phyloP scores from a whole-genome alignment of 768 basidiomycete species.

The Stropharia rugosoannulata region DNA sequence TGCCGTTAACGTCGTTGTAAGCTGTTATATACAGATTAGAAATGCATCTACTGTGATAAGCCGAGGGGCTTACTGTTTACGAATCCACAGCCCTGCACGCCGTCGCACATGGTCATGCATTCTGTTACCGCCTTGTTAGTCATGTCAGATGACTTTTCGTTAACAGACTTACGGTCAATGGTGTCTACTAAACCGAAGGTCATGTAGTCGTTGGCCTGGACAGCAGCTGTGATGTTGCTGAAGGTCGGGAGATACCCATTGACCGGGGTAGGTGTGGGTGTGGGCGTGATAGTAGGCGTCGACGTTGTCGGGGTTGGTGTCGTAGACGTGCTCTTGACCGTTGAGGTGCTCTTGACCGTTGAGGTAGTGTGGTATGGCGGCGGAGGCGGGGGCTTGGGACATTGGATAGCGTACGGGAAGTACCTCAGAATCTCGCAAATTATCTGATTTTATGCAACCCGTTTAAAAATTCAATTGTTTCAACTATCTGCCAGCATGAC shows the following conservation, averaged over 20 bases:
- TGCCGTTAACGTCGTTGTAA: constrained; percentile 48
- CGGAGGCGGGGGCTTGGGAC: constrained; percentile 24
- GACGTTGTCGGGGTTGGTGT: constrained; percentile 14
- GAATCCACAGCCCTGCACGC: constrained; percentile 38
- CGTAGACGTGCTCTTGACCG: constrained; percentile 7
- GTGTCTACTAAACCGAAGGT: constrained; percentile 47
- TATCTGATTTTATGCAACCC: constrained; percentile 20
- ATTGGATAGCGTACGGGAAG: constrained; percentile 38
- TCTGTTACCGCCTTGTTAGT: constrained; percentile 22
- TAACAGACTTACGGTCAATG: constrained; percentile 30
- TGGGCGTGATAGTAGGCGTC: background rate
- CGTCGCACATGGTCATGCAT: constrained; percentile 45
- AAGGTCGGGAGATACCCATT: constrained; percentile 40
- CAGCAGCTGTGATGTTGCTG: constrained; percentile 39
- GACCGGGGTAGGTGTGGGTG: constrained; percentile 16
- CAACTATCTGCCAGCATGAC: constrained; percentile 2
- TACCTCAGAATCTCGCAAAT: constrained; percentile 36
- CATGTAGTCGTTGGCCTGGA: constrained; percentile 38
- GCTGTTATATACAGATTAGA: constrained; percentile 19
- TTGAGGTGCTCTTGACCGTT: constrained; percentile 1
- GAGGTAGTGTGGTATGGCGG: constrained; percentile 15
- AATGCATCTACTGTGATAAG: background rate
- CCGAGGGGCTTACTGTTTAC: constrained; percentile 35
- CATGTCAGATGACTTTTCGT: background rate
- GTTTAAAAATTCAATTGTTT: constrained; percentile 3